Conservation (phyloP, 169 alveolate genomes). For the Plasmodium gonderi region DNA sequence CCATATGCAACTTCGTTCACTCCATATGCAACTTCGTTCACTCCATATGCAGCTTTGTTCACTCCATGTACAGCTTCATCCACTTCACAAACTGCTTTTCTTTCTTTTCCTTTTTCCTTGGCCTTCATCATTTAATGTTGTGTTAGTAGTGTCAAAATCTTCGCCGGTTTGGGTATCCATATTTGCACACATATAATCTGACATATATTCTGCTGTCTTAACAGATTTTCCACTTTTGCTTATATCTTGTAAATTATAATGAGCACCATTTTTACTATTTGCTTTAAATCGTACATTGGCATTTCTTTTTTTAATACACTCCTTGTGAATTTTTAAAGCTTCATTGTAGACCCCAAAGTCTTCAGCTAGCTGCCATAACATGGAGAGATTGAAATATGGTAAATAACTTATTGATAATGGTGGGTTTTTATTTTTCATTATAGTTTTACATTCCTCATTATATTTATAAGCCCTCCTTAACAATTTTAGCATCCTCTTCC, state of each 20-base stretch:
- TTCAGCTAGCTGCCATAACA: constrained; percentile 86
- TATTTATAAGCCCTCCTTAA: constrained; percentile 83
- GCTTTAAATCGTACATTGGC: constrained; percentile 32
- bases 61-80: not conserved
- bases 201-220: constrained; percentile 13
- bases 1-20: too few relatives aligned
- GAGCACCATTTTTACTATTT: not conserved
- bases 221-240: not conserved
- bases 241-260: constrained; percentile 2
- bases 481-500: constrained; percentile 83
- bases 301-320: constrained; percentile 61
- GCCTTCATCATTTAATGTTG: constrained; percentile 25
- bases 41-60: not conserved
- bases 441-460: constrained; percentile 81
- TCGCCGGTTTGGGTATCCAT: constrained; percentile 45
- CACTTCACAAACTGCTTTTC: constrained; percentile 1
- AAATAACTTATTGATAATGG: constrained; percentile 84
- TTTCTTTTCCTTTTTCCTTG: constrained; percentile 68
- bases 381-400: constrained; percentile 84
- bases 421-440: constrained; percentile 82
- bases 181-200: constrained; percentile 28
- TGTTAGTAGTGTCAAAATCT: constrained; percentile 25
- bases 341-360: constrained; percentile 85
- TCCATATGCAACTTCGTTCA: not conserved
- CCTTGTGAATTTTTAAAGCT: constrained; percentile 79